Evolutionary conservation across 169 alveolate genomes (phyloP).

Genomic region (Perkinsus olseni): DNA sequence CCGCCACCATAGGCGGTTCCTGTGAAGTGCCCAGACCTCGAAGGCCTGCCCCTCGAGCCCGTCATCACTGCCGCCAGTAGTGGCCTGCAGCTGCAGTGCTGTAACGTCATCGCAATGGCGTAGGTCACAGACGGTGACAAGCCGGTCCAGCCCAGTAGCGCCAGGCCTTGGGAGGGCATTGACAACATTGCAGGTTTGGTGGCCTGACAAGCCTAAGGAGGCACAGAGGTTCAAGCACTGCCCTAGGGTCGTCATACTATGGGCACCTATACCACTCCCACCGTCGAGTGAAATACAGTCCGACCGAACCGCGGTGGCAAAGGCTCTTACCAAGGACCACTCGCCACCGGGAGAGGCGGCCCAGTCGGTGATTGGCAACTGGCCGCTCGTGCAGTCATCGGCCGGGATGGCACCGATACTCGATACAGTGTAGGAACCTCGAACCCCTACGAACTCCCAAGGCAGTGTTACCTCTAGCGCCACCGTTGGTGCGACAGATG

Average conservation of each 20-base stretch:
- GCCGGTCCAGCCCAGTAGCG: neutral
- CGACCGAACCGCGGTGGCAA: neutral
- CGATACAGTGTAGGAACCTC: neutral
- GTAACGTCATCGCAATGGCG: neutral
- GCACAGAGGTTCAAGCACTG: neutral
- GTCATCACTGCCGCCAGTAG: neutral
- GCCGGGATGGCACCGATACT: neutral
- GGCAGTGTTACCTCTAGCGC: neutral
- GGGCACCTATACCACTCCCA: neutral
- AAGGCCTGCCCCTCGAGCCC: neutral
- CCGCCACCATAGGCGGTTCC: neutral
- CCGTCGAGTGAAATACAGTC: neutral
- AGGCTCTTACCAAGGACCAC: neutral
- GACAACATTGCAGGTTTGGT: neutral
- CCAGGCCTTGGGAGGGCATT: neutral
- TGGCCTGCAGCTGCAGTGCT: neutral
- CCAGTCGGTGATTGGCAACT: neutral
- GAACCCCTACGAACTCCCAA: neutral
- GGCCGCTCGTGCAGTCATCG: neutral
- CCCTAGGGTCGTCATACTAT: neutral
- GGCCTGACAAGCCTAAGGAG: neutral
- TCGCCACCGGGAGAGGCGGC: neutral
- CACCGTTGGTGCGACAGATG: neutral
- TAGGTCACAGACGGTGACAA: neutral
- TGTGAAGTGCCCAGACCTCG: neutral